These are phyloP conservation scores for Verbena officinalis DNA, from an alignment of 257 asterid genomes.

Conservation along the genomic window DNA sequence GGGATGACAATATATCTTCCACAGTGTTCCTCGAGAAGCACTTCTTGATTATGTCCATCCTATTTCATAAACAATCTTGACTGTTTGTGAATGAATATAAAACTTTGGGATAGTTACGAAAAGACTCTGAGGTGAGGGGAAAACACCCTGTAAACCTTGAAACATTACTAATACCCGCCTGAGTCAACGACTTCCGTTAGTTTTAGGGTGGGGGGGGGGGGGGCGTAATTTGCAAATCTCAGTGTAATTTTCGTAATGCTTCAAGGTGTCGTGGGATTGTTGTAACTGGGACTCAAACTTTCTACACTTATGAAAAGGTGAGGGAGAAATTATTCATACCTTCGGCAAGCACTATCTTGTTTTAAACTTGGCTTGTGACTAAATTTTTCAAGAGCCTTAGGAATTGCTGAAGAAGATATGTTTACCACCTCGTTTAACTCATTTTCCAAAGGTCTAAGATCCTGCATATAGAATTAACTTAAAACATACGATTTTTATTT, in stretches of 20 bases:
- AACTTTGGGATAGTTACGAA: too few species aligned
- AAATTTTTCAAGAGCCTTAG: neutral
- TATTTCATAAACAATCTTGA: neutral
- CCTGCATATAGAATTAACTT: neutral
- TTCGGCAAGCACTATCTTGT: conserved; percentile 5
- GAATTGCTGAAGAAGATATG: neutral
- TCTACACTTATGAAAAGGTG: neutral
- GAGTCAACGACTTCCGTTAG: too few species aligned
- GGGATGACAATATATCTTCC: conserved; percentile 22
- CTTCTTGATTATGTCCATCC: conserved; percentile 17
- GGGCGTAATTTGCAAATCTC: too few species aligned
- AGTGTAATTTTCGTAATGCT: too few species aligned
- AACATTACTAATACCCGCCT: too few species aligned
- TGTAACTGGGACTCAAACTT: too few species aligned
- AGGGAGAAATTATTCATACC: neutral
- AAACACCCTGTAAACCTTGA: too few species aligned
- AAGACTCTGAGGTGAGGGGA: too few species aligned
- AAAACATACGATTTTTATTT: too few species aligned
- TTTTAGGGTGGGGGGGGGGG: too few species aligned
- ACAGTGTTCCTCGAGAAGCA: conserved; percentile 21
- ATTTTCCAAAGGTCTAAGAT: conserved; percentile 6
- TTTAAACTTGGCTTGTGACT: conserved; percentile 8
- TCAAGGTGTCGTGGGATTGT: too few species aligned
- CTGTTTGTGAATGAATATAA: neutral
- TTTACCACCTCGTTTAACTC: neutral